phyloP scores from a whole-genome alignment of 2,329 filamentous ascomycete species.

The Colletotrichum orchidophilum region DNA sequence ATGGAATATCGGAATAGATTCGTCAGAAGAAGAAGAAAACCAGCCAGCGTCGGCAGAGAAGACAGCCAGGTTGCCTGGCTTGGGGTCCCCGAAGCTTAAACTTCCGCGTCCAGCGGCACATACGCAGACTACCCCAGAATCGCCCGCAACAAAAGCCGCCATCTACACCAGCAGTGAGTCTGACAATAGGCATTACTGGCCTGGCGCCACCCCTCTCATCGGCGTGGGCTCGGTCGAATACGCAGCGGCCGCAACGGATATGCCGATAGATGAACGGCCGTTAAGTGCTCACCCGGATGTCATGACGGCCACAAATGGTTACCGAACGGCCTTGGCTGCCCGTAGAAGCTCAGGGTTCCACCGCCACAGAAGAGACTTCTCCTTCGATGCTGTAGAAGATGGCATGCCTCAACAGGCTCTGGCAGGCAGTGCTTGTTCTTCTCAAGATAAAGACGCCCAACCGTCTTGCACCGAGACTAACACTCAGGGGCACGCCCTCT shows the following conservation, averaged over 20 bases:
- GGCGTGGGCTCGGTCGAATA: neutral
- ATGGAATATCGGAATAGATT: neutral
- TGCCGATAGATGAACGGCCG: neutral
- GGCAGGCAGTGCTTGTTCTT: no score
- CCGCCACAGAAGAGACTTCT: constrained; percentile 40
- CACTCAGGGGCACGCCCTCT: neutral
- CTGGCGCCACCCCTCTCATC: neutral
- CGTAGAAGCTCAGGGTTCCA: neutral
- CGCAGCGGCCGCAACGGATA: neutral
- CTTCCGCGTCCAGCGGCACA: neutral
- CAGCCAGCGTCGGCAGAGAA: neutral
- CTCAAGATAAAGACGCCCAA: neutral
- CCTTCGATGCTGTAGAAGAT: constrained; percentile 41
- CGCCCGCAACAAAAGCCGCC: neutral
- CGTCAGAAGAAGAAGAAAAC: neutral
- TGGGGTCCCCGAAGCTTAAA: neutral
- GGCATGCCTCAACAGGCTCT: neutral
- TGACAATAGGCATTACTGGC: neutral
- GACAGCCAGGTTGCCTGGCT: neutral
- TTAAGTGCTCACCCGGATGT: neutral
- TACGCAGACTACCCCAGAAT: neutral
- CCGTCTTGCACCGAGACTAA: no score
- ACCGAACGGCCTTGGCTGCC: neutral
- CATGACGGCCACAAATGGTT: neutral
- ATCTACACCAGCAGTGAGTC: neutral